Conservation (phyloP, 2,329 filamentous ascomycete genomes). For the Scedosporium dehoogii region DNA sequence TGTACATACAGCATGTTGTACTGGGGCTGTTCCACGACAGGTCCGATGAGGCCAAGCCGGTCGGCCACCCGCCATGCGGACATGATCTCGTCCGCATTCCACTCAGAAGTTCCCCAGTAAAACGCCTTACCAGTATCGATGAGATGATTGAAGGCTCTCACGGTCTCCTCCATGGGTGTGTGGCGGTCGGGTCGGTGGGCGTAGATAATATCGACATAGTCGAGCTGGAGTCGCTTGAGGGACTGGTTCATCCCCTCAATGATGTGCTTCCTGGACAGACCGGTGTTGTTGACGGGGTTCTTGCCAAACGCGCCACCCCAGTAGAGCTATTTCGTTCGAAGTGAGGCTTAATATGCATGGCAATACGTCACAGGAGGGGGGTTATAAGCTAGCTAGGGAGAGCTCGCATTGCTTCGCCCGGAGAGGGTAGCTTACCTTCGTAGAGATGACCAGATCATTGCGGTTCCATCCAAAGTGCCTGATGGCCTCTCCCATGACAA, state of each 20-base stretch:
- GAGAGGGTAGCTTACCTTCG: too few relatives aligned
- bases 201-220: conserved; percentile 60
- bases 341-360: too few relatives aligned
- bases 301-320: conserved; percentile 52
- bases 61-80: conserved; percentile 53
- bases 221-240: conserved; percentile 44
- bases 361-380: conserved; percentile 1
- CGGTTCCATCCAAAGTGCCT: conserved; percentile 51
- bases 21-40: conserved; percentile 55
- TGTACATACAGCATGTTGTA: conserved; percentile 47
- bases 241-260: conserved; percentile 54
- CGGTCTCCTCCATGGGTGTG: conserved; percentile 62
- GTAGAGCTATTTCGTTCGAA: conserved; percentile 38
- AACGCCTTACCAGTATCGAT: conserved; percentile 59
- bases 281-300: conserved; percentile 56
- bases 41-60: conserved; percentile 49
- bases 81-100: conserved; percentile 56
- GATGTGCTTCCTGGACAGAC: conserved; percentile 59
- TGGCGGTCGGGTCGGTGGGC: conserved; percentile 58
- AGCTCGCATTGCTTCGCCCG: too few relatives aligned
- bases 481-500: conserved; percentile 52
- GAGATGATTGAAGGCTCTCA: conserved; percentile 60
- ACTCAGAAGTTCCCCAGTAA: conserved; percentile 63
- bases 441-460: conserved; percentile 50
- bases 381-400: too few relatives aligned